Base-by-base conservation (phyloP, 257 asterid species). In the Solanum arcanum region DNA sequence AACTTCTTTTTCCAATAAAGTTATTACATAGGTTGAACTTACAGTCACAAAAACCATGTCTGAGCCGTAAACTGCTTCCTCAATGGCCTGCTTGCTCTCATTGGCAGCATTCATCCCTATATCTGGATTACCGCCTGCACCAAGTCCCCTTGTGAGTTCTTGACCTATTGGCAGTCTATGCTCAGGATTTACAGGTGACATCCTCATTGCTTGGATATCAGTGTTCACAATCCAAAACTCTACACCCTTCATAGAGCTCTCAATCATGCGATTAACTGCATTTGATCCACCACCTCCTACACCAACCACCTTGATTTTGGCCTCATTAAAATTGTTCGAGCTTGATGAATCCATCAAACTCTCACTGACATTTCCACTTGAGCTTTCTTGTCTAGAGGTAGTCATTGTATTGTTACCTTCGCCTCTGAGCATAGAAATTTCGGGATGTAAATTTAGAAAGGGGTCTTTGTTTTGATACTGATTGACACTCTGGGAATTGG, bases 211-310 rank as follows among this genome's bases (percentile, higher is more conserved):
- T 92, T 96, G 99, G 70, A 94, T 86, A 90, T 96, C 99, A 37
- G 99, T 95, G 92, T 96, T 96, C 37, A 96, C 98, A 88, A 95
- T 94, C 98, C 98, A 96, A 89, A 96, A 96, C 91, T 96, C 99
- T 75, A 96, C 99, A 84, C 99, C 99, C 86, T 95, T 92, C 98
- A 94, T 92, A 42, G 92, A 90, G 76, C 99, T 94, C 78, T 95
- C 98, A 85, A 95, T 94, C 98, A 96, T 96, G 82, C 99, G 99
- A 89, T 96, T 96, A 41, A 96, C 99, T 1, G 98, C 99, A 92
- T 96, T 94, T 31, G 98, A 95, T 59, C 99, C 99, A 77, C 99
- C 99, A 37, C 99, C 99, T 88, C 99, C 99, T 86, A 96, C 96
- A 33, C 99, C 99, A 87, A 96, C 91, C 87, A 96, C 99, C 94